Evolutionary conservation across 164 flowering plant species (phyloP).

Genomic region (Kingdonia uniflora): DNA sequence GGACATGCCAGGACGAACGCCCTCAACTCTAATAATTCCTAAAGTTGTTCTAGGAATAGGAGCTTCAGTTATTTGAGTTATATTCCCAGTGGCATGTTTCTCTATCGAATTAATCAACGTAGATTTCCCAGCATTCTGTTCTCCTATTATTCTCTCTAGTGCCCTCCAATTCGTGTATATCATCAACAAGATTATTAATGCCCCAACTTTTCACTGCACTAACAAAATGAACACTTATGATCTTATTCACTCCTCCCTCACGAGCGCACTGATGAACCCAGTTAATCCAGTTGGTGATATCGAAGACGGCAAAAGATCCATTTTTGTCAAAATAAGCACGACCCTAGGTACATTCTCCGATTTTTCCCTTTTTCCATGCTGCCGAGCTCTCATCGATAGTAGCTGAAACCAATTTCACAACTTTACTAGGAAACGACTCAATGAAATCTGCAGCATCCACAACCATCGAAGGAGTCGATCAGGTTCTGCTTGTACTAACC

Average conservation of each 20-base stretch:
- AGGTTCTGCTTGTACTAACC: conserved; percentile 34
- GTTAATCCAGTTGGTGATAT: conserved; percentile 55
- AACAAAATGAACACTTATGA: conserved; percentile 74
- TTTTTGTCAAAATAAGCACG: conserved; percentile 78
- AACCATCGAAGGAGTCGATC: conserved; percentile 71
- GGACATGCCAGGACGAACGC: conserved; percentile 68
- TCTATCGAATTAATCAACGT: conserved; percentile 79
- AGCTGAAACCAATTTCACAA: conserved; percentile 52
- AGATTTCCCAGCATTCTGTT: conserved; percentile 94
- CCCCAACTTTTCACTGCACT: conserved; percentile 88
- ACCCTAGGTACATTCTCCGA: conserved; percentile 83
- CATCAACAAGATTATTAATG: conserved; percentile 65
- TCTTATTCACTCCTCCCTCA: conserved; percentile 61
- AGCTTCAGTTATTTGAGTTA: conserved; percentile 72
- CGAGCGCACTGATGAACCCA: conserved; percentile 84
- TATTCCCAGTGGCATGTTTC: conserved; percentile 47
- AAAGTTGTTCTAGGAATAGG: conserved; percentile 93
- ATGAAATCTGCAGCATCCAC: conserved; percentile 91
- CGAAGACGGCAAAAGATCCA: conserved; percentile 63
- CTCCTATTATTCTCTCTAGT: conserved; percentile 68
- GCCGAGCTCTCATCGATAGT: conserved; percentile 58
- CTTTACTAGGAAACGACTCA: conserved; percentile 75
- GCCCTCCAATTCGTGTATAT: conserved; percentile 57
- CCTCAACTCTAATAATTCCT: conserved; percentile 87
- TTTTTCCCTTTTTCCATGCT: conserved; percentile 83